phyloP scores from a whole-genome alignment of 2,329 filamentous ascomycete species.

The Fusarium marasasianum region DNA sequence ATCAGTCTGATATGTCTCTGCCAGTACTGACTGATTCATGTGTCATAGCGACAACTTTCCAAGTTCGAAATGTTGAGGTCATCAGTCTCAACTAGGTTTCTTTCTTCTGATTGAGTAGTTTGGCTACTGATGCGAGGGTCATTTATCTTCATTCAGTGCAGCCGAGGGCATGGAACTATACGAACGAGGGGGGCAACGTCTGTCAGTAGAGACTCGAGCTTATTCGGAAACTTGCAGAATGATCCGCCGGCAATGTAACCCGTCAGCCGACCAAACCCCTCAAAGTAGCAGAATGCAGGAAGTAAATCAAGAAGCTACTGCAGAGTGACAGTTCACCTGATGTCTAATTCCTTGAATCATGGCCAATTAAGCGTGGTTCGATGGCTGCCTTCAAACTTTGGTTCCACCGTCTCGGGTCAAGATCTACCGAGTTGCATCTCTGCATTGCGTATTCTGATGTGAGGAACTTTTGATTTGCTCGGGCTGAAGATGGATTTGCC shows the following conservation, averaged over 20 bases:
- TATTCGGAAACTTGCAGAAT: not conserved
- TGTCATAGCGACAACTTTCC: constrained; percentile 11
- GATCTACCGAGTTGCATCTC: constrained; percentile 7
- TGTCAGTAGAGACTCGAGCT: not conserved
- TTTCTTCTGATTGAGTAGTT: not conserved
- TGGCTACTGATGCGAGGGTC: not conserved
- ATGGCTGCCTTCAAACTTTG: not conserved
- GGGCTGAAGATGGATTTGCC: not conserved
- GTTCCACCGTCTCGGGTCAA: constrained; percentile 25
- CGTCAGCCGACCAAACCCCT: constrained; percentile 4
- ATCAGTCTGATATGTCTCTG: no score
- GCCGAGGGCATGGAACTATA: no score
- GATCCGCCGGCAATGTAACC: constrained; percentile 17
- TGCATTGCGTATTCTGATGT: not conserved
- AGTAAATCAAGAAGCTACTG: not conserved
- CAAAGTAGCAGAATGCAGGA: not conserved
- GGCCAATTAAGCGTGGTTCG: not conserved
- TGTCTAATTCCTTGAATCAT: not conserved
- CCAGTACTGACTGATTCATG: not conserved
- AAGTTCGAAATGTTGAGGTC: constrained; percentile 27
- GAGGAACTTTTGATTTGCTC: not conserved
- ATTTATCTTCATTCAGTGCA: not conserved
- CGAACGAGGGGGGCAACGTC: not conserved
- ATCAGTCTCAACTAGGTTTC: constrained; percentile 20
- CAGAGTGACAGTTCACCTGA: constrained; percentile 9